Evolutionary conservation across 1,284 basidiomycete species (phyloP).

Genomic region (Fomes fomentarius): DNA sequence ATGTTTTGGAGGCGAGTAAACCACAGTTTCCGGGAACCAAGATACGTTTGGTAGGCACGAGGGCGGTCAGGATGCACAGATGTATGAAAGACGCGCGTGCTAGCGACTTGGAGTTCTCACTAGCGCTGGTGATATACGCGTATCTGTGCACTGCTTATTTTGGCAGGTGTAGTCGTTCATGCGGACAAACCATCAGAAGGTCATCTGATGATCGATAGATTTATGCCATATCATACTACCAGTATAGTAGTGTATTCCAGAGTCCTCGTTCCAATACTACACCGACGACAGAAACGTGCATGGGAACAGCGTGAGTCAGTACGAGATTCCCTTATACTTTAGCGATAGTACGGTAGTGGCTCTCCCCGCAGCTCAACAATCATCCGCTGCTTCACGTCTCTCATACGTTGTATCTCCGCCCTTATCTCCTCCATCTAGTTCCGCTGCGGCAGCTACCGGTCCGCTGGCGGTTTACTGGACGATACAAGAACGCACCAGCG

Average conservation of each 20-base stretch:
- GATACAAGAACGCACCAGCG: neutral
- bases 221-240: too few relatives aligned
- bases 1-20: slow-evolving; percentile 3
- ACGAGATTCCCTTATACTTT: too few relatives aligned
- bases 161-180: slow-evolving; percentile 15
- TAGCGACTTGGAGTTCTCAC: too few relatives aligned
- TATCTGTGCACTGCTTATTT: slow-evolving; percentile 14
- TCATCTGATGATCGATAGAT: too few relatives aligned
- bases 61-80: too few relatives aligned
- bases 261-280: too few relatives aligned
- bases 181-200: neutral
- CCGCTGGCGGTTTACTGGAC: neutral
- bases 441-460: slow-evolving; percentile 2
- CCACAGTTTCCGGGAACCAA: too few relatives aligned
- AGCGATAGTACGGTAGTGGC: slow-evolving; percentile 2
- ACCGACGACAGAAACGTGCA: too few relatives aligned
- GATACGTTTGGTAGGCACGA: too few relatives aligned
- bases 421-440: slow-evolving; percentile 6
- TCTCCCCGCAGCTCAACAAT: slow-evolving; percentile 9
- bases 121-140: neutral
- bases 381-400: slow-evolving; percentile 4
- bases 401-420: slow-evolving; percentile 10
- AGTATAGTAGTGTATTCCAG: too few relatives aligned
- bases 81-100: too few relatives aligned
- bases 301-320: too few relatives aligned